A percentile compares a stretch with the other conserved stretches of the same genome.
phyloP scores from a whole-genome alignment of 2,329 filamentous ascomycete species.

The Verticillium dahliae region DNA sequence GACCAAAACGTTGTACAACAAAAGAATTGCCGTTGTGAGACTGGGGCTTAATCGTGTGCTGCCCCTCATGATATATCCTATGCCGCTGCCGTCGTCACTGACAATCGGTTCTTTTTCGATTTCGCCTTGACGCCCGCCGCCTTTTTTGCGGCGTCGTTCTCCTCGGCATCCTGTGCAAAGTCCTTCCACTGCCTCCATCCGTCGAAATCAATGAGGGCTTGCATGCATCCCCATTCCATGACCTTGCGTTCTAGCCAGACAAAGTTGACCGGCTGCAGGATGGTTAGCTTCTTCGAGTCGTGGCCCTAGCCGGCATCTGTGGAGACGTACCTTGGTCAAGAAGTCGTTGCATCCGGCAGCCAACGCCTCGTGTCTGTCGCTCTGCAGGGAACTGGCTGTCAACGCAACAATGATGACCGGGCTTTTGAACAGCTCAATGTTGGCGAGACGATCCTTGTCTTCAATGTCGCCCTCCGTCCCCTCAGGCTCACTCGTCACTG shows the following conservation, averaged over 20 bases:
- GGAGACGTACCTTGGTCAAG: constrained; percentile 75
- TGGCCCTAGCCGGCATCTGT: constrained; percentile 13
- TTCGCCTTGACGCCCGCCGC: constrained; percentile 28
- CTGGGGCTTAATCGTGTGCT: neutral
- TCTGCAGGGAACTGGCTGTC: constrained; percentile 89
- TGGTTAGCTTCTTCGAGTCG: constrained; percentile 9
- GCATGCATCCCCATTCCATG: constrained; percentile 99
- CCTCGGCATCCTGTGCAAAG: constrained; percentile 47
- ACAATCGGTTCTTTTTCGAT: constrained; percentile 38
- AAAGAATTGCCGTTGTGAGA: neutral
- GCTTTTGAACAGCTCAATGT: constrained; percentile 76
- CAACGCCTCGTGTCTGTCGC: constrained; percentile 88
- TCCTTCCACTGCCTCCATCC: constrained; percentile 98
- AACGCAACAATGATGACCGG: constrained; percentile 97
- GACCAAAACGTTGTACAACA: neutral
- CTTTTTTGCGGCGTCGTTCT: constrained; percentile 34
- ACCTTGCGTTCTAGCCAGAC: constrained; percentile 97
- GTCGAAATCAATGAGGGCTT: constrained; percentile 96
- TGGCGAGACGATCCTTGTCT: constrained; percentile 63
- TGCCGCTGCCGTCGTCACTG: constrained; percentile 21
- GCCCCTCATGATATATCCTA: neutral
- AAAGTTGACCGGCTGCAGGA: constrained; percentile 80
- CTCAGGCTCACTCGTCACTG: constrained; percentile 38
- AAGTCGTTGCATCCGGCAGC: constrained; percentile 98
- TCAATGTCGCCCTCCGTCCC: constrained; percentile 38